Evolutionary conservation across 2,329 filamentous ascomycete species (phyloP), one percentile per base, ranked within the genome.

Genomic region (Ilyonectria robusta): DNA sequence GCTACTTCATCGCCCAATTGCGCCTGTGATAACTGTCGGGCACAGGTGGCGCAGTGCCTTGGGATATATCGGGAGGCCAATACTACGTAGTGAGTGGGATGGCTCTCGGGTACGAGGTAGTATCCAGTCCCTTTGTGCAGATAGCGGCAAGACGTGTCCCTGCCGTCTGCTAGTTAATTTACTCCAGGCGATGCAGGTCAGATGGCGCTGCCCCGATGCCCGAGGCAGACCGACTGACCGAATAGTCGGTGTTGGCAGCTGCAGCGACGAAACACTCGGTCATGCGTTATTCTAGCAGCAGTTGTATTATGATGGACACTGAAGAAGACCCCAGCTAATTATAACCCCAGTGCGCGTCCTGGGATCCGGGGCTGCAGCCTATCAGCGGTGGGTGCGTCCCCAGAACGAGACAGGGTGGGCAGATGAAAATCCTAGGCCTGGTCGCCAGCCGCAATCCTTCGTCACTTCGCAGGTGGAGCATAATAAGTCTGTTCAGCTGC

Each of bases 281-380:
- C 55, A 71, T 63, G 59, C 69, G 64, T 64, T 50, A 69, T 69
- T 67, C 64, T 64, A 72, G 37, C 29, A 56, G 57, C 48, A 61
- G 53, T 65, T 61, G 69, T 67, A 70, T 72, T 74, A 44, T 54
- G 71, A 71, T 72, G 56, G 62, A 50, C 72, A 69, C 58, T 53
- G 46, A 54, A 51, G 46, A 54, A 51, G 54, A 61, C 65, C 63
- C 71, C 48, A 29, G 62, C 63, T 62, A 55, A 48, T 50, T 26
- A 58, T 57, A 58, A 42, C 58, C 31, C 64, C 19, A 26, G 55
- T 19, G 37, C 59, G 37, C 29, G 35, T 31, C 37, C 19, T 33
- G 19, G 47, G 65, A 63, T 47, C 55, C 29, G 40, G 48, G 44
- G 42, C 48, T 13, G 33, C 44, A 51, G 31, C 59, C 59, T 59